A percentile compares a stretch with the other conserved stretches of the same genome.
These are phyloP conservation scores for Leccinellum luteum DNA, from an alignment of 768 basidiomycete genomes.

Conservation along the genomic window DNA sequence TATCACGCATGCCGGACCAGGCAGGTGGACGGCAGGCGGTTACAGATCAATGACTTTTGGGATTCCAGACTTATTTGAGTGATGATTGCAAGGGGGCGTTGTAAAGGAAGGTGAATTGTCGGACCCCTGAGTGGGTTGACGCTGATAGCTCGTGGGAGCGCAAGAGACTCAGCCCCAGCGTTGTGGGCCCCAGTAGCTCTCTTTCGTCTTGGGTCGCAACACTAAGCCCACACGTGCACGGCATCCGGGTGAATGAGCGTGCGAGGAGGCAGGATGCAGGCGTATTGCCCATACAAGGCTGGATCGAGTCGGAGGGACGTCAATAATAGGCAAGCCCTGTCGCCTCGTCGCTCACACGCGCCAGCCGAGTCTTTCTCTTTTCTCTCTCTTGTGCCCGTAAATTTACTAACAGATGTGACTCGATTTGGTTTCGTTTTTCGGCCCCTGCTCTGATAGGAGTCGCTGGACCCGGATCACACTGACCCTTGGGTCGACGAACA, in stretches of 20 bases:
- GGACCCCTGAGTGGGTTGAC: conserved; percentile 32
- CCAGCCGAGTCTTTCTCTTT: not conserved
- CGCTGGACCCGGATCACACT: conserved; percentile 11
- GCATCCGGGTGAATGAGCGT: conserved; percentile 1
- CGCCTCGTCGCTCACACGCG: conserved; percentile 31
- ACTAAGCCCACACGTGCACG: conserved; percentile 3
- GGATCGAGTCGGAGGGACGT: conserved; percentile 7
- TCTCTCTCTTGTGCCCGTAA: not conserved
- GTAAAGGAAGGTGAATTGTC: conserved; percentile 17
- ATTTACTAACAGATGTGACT: conserved; percentile 6
- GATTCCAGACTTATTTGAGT: conserved; percentile 32
- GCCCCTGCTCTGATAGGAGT: conserved; percentile 10
- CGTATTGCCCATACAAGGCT: conserved; percentile 8
- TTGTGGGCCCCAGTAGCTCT: not conserved
- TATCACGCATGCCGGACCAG: conserved; percentile 31
- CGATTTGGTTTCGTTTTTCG: conserved; percentile 7
- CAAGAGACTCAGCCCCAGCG: conserved; percentile 2
- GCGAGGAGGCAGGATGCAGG: conserved; percentile 11
- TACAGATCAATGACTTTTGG: conserved; percentile 29
- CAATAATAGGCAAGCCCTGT: not conserved
- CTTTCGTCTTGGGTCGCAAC: not conserved
- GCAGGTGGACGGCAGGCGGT: conserved; percentile 31
- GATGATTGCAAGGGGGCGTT: conserved; percentile 24
- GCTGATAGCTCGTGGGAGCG: conserved; percentile 28
- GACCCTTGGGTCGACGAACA: conserved; percentile 1